phyloP scores from a whole-genome alignment of 345 rosid genomes.

The Eucalyptus coolabah region DNA sequence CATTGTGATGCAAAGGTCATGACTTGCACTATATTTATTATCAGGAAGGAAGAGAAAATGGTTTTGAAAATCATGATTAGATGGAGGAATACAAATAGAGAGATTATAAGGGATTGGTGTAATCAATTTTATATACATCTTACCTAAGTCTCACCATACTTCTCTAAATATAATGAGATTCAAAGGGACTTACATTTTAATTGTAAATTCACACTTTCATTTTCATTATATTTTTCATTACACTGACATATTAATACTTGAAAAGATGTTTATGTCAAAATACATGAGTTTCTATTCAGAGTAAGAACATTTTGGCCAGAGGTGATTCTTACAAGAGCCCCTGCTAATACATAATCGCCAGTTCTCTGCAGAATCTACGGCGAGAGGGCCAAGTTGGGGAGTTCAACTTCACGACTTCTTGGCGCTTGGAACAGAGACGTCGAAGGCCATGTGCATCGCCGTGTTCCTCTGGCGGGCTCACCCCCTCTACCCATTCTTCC shows the following conservation, averaged over 20 bases:
- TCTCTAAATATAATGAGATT: not conserved
- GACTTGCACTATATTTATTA: not conserved
- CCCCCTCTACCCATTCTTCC: slow-evolving; percentile 51
- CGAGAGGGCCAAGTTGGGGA: not conserved
- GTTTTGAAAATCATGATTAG: not conserved
- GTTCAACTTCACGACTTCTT: not conserved
- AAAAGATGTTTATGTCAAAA: no score
- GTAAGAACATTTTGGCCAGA: not conserved
- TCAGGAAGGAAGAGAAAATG: not conserved
- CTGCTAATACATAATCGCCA: not conserved
- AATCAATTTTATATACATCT: not conserved
- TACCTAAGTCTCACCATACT: no score
- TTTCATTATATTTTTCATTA: no score
- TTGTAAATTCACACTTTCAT: no score
- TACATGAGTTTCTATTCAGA: not conserved
- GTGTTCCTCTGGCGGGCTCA: slow-evolving; percentile 66
- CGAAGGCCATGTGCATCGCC: slow-evolving; percentile 33
- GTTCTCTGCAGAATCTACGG: not conserved
- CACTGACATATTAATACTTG: no score
- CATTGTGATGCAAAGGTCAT: accelerated
- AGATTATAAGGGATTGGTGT: not conserved
- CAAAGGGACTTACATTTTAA: not conserved
- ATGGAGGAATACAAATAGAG: not conserved
- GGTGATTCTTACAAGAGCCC: not conserved
- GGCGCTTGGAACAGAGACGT: not conserved